Base-by-base conservation (phyloP, 768 basidiomycete species). In the Candolleomyces aberdarensis region DNA sequence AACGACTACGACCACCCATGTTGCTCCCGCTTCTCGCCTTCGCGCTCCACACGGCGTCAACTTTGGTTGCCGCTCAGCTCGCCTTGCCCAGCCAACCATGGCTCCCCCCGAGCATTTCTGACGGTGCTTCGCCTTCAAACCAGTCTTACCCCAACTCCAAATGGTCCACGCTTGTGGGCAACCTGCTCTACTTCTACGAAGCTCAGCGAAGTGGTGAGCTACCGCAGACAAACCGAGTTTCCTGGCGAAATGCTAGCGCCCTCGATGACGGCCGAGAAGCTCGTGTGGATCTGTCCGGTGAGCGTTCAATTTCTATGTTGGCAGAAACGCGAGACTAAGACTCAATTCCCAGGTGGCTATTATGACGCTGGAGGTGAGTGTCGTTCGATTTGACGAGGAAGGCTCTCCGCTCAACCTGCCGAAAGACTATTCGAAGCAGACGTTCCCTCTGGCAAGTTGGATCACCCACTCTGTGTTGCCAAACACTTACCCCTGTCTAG, bases 341-440 rank as follows among this genome's bases (percentile, higher is more conserved):
- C n/a, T 5, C 31, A 46, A 41, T 47, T 47, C 22, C 15, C 56
- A 80, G 82, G 82, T 47, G 96, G 95, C 7, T 96, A 89, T 70
- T 96, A 92, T 70, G 95, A 96, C 78, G 94, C 95, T 62, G 94
- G 94, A 77, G 91, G 91, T 91, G 67, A 67, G 77, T 48, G 9
- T 4, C 58, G 19, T 15, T 52, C 26, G 3, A 5, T 8, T n/a
- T 22, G 31, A 41, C 56, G 8, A 20, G 44, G 13, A 36, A 19
- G 13, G 6, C 19, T 40, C 47, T 62, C 56, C 22, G 59, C 31
- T 58, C 39, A 56, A 57, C 55, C 62, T 64, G 59, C 32, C 52
- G 56, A 36, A 63, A 91, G 91, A 95, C 74, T 96, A 88, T 71
- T 89, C 95, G 73, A 96, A 96, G 69, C 87, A 86, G 55, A 91